These are phyloP conservation scores for Aspergillus cristatus DNA, from an alignment of 495 filamentous ascomycete species.

Conservation along the genomic window DNA sequence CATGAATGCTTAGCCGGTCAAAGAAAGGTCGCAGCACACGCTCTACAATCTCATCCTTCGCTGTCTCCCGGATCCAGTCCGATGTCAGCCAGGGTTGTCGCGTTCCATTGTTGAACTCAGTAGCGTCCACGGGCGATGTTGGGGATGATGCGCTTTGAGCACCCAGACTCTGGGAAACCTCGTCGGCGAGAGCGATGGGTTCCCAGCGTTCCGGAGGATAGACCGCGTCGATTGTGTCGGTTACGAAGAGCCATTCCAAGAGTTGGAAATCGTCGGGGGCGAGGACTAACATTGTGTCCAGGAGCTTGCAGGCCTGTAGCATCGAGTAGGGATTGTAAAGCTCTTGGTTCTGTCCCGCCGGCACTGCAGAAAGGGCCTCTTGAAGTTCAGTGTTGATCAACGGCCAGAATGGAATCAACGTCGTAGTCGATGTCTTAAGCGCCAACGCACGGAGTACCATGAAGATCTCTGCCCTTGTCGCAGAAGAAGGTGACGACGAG, in stretches of 20 bases:
- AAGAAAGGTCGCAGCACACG: constrained; percentile 83
- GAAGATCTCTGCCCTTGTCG: constrained; percentile 79
- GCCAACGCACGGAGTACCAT: constrained; percentile 77
- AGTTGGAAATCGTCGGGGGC: constrained; percentile 94
- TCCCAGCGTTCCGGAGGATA: constrained; percentile 69
- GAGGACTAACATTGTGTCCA: constrained; percentile 75
- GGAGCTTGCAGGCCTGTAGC: constrained; percentile 84
- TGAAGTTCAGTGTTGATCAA: constrained; percentile 81
- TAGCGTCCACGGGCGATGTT: constrained; percentile 21
- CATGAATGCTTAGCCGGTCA: constrained; percentile 78
- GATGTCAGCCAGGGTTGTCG: constrained; percentile 36
- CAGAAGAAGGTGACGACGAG: constrained; percentile 84
- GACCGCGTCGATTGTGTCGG: constrained; percentile 93
- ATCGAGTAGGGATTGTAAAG: constrained; percentile 66
- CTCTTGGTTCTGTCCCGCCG: constrained; percentile 60
- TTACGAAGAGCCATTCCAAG: constrained; percentile 92
- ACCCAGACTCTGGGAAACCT: constrained; percentile 72
- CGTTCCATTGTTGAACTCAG: constrained; percentile 19
- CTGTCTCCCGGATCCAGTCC: constrained; percentile 34
- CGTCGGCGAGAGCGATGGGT: constrained; percentile 73
- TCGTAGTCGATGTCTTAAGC: constrained; percentile 63
- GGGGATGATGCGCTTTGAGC: constrained; percentile 32
- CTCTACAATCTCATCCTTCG: constrained; percentile 63
- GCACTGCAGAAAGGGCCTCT: constrained; percentile 67
- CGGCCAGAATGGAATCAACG: constrained; percentile 82